phyloP scores from a whole-genome alignment of 768 basidiomycete genomes.

The Coprinopsis marcescibilis region DNA sequence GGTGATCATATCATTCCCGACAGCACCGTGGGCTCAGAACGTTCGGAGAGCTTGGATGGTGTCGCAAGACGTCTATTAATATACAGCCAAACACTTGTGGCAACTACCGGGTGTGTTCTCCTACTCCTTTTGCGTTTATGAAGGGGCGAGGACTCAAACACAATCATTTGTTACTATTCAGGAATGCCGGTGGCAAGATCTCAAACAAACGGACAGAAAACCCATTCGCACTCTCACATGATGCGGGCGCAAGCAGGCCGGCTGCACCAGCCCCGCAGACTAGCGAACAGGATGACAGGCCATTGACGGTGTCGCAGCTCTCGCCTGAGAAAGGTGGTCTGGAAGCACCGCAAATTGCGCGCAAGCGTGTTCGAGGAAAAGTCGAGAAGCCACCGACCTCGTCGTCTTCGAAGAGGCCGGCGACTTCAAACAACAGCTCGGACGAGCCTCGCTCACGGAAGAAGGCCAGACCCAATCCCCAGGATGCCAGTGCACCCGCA shows the following conservation, averaged over 20 bases:
- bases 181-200: background rate
- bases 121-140: slow-evolving; percentile 29
- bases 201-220: background rate
- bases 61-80: slow-evolving; percentile 41
- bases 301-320: slow-evolving; percentile 45
- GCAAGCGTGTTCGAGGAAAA: slow-evolving; percentile 31
- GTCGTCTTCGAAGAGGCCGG: slow-evolving; percentile 39
- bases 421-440: background rate
- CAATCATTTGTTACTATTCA: background rate
- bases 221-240: slow-evolving; percentile 6
- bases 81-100: slow-evolving; percentile 41
- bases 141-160: no score
- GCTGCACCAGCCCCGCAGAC: background rate
- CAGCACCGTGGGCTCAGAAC: slow-evolving; percentile 24
- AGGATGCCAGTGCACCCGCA: background rate
- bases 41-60: slow-evolving; percentile 24
- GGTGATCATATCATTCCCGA: slow-evolving; percentile 14
- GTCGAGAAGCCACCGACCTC: background rate
- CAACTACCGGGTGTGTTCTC: slow-evolving; percentile 12
- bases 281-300: slow-evolving; percentile 11
- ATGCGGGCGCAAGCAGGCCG: background rate
- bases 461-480: slow-evolving; percentile 7
- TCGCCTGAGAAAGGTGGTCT: slow-evolving; percentile 32
- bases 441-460: slow-evolving; percentile 8
- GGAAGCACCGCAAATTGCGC: slow-evolving; percentile 11